phyloP scores from a whole-genome alignment of 176 grass and related monocot species.

The Triticum dicoccoides region DNA sequence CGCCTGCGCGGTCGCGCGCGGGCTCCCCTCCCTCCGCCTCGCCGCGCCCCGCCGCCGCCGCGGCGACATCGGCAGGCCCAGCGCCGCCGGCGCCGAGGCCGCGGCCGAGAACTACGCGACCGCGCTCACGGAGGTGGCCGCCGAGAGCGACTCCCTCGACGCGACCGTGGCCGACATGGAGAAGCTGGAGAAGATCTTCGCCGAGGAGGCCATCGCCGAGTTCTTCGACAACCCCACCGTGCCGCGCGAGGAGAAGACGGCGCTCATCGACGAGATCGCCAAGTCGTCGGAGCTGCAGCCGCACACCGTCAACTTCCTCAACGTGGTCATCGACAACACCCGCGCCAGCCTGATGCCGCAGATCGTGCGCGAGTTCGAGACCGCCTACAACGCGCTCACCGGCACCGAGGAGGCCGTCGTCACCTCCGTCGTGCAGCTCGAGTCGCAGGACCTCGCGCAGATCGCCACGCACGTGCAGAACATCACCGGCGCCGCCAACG shows the following conservation, averaged over 20 bases:
- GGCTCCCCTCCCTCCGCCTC: conserved; percentile 45
- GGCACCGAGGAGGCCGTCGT: conserved; percentile 75
- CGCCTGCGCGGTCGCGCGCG: conserved; percentile 25
- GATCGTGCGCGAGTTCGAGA: conserved; percentile 80
- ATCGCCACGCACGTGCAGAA: conserved; percentile 73
- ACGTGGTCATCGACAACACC: conserved; percentile 65
- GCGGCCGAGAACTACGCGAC: conserved; percentile 59
- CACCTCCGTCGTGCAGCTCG: conserved; percentile 80
- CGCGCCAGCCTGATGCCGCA: conserved; percentile 53
- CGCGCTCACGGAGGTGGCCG: conserved; percentile 64
- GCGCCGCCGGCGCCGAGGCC: conserved; percentile 11
- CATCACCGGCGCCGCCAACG: conserved; percentile 70
- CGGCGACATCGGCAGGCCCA: conserved; percentile 36
- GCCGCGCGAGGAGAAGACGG: conserved; percentile 47
- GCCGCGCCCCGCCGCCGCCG: conserved; percentile 34
- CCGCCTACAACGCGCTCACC: conserved; percentile 66
- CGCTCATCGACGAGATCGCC: conserved; percentile 64
- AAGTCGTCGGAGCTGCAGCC: conserved; percentile 57
- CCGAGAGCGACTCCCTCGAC: conserved; percentile 54
- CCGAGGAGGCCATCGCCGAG: conserved; percentile 55
- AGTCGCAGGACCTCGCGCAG: conserved; percentile 79
- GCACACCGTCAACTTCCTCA: conserved; percentile 76
- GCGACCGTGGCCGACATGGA: conserved; percentile 61
- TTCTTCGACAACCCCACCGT: conserved; percentile 90
- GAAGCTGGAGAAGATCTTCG: conserved; percentile 67